These are phyloP conservation scores for Chiua sp. DNA, from an alignment of 1,284 basidiomycete species.

Conservation along the genomic window DNA sequence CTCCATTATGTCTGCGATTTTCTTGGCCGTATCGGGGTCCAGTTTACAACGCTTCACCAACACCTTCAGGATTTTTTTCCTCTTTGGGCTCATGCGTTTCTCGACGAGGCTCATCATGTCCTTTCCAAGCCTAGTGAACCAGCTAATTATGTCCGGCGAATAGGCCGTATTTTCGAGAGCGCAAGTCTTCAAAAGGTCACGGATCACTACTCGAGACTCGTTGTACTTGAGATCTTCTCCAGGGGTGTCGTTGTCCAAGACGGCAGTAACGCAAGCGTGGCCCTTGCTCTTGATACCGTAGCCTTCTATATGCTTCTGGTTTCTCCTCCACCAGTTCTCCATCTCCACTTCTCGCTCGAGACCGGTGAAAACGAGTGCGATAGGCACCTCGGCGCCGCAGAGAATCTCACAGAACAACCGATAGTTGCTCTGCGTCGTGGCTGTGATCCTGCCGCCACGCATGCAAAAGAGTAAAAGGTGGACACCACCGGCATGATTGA, in stretches of 20 bases:
- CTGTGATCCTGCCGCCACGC: constrained; percentile 41
- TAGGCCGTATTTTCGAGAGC: constrained; percentile 22
- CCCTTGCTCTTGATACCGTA: constrained; percentile 39
- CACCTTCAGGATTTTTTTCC: constrained; percentile 26
- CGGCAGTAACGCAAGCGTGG: constrained; percentile 47
- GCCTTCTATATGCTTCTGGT: constrained; percentile 34
- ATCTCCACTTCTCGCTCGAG: constrained; percentile 43
- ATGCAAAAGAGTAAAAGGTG: constrained; percentile 48
- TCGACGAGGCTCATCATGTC: constrained; percentile 26
- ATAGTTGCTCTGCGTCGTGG: constrained; percentile 42
- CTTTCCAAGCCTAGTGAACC: constrained; percentile 23
- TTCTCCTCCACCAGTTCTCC: constrained; percentile 47
- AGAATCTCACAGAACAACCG: constrained; percentile 41
- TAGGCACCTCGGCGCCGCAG: constrained; percentile 40
- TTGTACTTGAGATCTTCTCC: constrained; percentile 30
- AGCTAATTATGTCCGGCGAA: constrained; percentile 18
- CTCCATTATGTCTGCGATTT: constrained; percentile 30
- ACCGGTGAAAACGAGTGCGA: constrained; percentile 45
- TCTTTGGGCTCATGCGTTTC: constrained; percentile 16
- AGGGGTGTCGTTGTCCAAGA: constrained; percentile 23
- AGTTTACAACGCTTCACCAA: constrained; percentile 34
- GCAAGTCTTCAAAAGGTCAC: constrained; percentile 22
- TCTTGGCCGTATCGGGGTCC: constrained; percentile 32
- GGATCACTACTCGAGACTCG: constrained; percentile 27
- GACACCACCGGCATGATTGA: constrained; percentile 39